A percentile compares a stretch with the other conserved stretches of the same genome.
Evolutionary conservation across 2,329 filamentous ascomycete genomes (phyloP).

Genomic region (Beauveria australis): DNA sequence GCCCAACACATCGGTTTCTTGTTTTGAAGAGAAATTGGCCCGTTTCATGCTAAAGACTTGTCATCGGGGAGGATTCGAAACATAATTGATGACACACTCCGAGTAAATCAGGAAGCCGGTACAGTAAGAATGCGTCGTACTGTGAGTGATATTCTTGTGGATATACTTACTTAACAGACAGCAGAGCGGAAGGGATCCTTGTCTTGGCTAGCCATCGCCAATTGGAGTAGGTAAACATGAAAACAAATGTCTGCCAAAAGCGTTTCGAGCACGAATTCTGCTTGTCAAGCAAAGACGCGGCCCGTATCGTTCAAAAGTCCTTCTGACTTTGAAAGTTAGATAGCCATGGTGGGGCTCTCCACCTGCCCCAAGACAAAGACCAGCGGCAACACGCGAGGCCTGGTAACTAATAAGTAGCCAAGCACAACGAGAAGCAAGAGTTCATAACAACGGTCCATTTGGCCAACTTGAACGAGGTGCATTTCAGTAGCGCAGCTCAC

Average conservation of each 20-base stretch:
- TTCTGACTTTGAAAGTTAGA: not conserved
- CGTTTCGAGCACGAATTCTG: not conserved
- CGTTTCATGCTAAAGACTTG: not conserved
- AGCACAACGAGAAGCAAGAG: not conserved
- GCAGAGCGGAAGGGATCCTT: not conserved
- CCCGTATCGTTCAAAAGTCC: not conserved
- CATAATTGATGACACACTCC: not conserved
- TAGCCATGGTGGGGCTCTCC: not conserved
- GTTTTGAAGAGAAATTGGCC: not conserved
- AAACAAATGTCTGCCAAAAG: not conserved
- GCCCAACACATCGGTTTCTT: not conserved
- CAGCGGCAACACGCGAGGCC: not conserved
- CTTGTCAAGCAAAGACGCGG: not conserved
- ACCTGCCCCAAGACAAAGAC: not conserved
- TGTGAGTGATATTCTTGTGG: not conserved
- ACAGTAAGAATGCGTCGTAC: not conserved
- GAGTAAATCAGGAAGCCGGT: not conserved
- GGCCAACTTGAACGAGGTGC: constrained; percentile 8
- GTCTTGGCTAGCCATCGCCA: not conserved
- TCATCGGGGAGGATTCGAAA: not conserved
- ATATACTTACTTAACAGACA: not conserved
- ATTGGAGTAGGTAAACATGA: not conserved
- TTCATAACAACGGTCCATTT: not conserved
- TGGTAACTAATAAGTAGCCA: not conserved
- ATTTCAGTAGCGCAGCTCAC: constrained; percentile 6